Evolutionary conservation across 352 stramenopile species (phyloP).

Genomic region (Blastocystis sp.): DNA sequence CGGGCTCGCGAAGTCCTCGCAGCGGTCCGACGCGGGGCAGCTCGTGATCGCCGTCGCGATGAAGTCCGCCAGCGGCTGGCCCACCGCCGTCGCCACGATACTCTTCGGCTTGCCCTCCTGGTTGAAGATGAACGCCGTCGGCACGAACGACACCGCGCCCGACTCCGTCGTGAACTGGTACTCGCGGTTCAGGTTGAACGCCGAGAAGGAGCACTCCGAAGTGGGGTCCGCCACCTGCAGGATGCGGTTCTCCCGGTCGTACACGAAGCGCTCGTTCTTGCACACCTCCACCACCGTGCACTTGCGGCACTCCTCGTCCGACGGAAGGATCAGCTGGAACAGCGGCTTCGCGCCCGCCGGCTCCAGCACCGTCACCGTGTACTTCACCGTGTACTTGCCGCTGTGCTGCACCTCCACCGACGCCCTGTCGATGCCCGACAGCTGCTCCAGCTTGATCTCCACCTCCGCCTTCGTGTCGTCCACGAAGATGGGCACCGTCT

Average conservation of each 20-base stretch:
- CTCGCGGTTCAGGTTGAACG: slow-evolving; percentile 52
- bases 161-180: not conserved
- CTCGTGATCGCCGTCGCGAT: not conserved
- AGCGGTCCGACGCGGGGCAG: slow-evolving; percentile 29
- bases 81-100: slow-evolving; percentile 16
- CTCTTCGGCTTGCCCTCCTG: not conserved
- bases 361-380: slow-evolving; percentile 36
- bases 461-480: slow-evolving; percentile 47
- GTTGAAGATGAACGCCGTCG: slow-evolving; percentile 13
- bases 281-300: slow-evolving; percentile 1
- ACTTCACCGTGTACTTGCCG: slow-evolving; percentile 30
- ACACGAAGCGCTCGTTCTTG: slow-evolving; percentile 34
- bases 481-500: slow-evolving; percentile 58
- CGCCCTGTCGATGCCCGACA: slow-evolving; percentile 54
- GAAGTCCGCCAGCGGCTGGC: not conserved
- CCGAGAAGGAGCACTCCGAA: slow-evolving; percentile 17
- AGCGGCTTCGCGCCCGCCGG: slow-evolving; percentile 33
- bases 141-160: slow-evolving; percentile 1
- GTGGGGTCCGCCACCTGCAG: slow-evolving; percentile 16
- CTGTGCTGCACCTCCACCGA: slow-evolving; percentile 6
- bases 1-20: not conserved
- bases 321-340: slow-evolving; percentile 59
- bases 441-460: slow-evolving; percentile 63
- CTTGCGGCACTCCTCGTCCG: slow-evolving; percentile 8
- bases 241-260: slow-evolving; percentile 5